phyloP scores from a whole-genome alignment of 139 green algal genomes.

The Chlamydomonas eustigma region DNA sequence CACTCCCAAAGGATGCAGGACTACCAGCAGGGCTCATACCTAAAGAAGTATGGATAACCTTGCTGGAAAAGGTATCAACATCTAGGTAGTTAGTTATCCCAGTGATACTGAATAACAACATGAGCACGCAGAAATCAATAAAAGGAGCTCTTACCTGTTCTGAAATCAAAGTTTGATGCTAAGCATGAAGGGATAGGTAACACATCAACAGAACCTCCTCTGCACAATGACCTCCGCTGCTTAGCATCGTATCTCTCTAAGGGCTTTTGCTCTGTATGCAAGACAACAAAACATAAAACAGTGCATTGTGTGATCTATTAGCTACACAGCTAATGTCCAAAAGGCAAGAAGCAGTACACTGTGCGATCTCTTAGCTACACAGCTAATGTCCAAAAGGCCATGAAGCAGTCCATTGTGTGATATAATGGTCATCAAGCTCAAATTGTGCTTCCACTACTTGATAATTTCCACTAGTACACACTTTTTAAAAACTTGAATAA shows the following conservation, averaged over 20 bases:
- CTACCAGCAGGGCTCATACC: background rate
- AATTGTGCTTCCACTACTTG: no score
- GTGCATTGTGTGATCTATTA: no score
- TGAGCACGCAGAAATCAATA: background rate
- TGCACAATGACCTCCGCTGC: background rate
- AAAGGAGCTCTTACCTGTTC: background rate
- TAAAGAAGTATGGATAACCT: background rate
- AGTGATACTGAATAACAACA: background rate
- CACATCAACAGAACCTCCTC: background rate
- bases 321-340: no score
- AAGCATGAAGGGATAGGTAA: background rate
- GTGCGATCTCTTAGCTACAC: no score
- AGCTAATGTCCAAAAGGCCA: no score
- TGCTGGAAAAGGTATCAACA: background rate
- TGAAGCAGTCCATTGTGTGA: no score
- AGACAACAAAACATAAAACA: background rate
- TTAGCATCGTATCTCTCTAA: constrained; percentile 4
- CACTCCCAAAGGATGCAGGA: background rate
- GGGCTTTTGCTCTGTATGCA: background rate
- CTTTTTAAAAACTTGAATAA: constrained; percentile 12
- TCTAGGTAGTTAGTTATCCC: background rate
- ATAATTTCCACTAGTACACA: no score
- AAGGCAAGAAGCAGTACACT: no score
- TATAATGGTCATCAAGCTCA: no score
- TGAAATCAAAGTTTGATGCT: constrained; percentile 3